phyloP scores from a whole-genome alignment of 176 grass and related monocot species.

The Musa schizocarpa region DNA sequence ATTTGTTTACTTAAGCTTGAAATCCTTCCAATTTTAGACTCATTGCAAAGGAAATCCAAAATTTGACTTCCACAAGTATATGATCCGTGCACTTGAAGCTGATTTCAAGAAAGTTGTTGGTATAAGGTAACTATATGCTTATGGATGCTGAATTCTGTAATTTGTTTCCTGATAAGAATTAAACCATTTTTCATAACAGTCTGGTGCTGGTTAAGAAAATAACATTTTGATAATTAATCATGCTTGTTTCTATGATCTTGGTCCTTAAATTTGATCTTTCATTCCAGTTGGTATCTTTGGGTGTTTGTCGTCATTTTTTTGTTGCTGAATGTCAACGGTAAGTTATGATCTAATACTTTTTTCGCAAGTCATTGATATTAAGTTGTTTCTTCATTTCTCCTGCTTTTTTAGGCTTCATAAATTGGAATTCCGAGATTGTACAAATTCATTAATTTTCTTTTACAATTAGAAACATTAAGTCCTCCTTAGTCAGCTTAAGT shows the following conservation, averaged over 20 bases:
- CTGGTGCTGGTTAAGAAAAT: too few relatives aligned
- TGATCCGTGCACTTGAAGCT: conserved; percentile 72
- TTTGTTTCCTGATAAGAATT: too few relatives aligned
- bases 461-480: not conserved
- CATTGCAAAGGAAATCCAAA: conserved; percentile 71
- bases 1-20: not conserved
- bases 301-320: conserved; percentile 90
- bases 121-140: conserved; percentile 45
- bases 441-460: not conserved
- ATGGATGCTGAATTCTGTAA: too few relatives aligned
- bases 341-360: conserved; percentile 1
- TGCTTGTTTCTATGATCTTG: not conserved
- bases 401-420: not conserved
- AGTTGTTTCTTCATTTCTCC: not conserved
- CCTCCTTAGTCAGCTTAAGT: not conserved
- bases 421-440: not conserved
- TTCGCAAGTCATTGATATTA: not conserved
- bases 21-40: conserved; percentile 32
- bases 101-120: conserved; percentile 95
- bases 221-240: too few relatives aligned
- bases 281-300: conserved; percentile 82
- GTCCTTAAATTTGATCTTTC: not conserved
- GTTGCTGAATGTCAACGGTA: conserved; percentile 85
- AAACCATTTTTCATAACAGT: too few relatives aligned
- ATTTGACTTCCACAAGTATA: conserved; percentile 83